Base-by-base conservation (phyloP, 2,329 filamentous ascomycete species). In the Pseudomassariella vexata region DNA sequence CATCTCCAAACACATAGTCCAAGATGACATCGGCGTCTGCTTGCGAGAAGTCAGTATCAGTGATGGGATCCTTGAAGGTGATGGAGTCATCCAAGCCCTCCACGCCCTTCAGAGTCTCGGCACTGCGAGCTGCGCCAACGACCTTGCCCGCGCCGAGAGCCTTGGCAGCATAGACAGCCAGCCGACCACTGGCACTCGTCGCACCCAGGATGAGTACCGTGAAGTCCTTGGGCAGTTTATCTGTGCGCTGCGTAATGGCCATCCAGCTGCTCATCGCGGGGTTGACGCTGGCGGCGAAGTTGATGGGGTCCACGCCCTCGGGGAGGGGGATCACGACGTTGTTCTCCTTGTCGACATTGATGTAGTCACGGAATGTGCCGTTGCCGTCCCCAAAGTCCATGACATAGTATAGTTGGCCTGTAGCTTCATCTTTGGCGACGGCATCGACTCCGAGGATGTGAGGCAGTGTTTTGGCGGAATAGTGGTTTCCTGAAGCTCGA, bases 221-320 rank as follows among this genome's bases (percentile, higher is more conserved):
- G 45, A 70, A 76, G 5, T 56, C 51, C 14, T 48, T 27, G 3
- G 60, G 57, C 3, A 70, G 49, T 5, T 53, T 41, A 5, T 37
- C 41, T 1, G 63, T 62, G 5, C 72, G 60, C 23, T 62, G 55
- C 15, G 55, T 59, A 21, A 78, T 53, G 5, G 70, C 72, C 70
- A 78, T 73, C 73, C 73, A 78, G 24, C 62, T 65, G 32, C 64
- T 67, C 58, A 73, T 64, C 17, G 65, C 68, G 1, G 73, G 72
- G 39, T 78, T 79, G 23, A 68, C 57, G 32, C 69, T 55, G 1
- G 62, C 70, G 0, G 74, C 74, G n/a, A 71, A 61, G 18, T 65
- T 57, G 1, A 65, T 50, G 0, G 66, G 57, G 42, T 76, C 66
- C 7, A 66, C 59, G 5, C 53, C 59, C 0, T 56, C 53, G 0